These are phyloP conservation scores for Fusarium pseudoanthophilum DNA, from an alignment of 2,329 filamentous ascomycete species.

Conservation along the genomic window DNA sequence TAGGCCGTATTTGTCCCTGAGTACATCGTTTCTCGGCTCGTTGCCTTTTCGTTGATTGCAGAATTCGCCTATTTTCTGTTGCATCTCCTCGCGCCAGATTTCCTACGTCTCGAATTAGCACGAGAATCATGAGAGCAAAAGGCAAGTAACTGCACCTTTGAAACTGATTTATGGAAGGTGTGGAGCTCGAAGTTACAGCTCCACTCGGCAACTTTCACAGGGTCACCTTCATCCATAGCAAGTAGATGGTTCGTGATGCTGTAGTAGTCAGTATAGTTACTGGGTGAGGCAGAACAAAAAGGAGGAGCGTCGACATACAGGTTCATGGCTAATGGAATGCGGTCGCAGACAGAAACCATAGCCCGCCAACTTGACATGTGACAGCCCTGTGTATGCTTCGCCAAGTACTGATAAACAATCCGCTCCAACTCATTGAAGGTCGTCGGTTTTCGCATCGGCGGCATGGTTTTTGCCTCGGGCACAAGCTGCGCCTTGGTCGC, in stretches of 20 bases:
- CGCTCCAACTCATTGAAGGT: fast-evolving
- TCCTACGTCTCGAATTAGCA: neutral
- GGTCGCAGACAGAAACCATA: fast-evolving
- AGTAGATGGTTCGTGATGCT: neutral
- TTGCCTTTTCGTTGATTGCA: neutral
- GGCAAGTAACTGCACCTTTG: fast-evolving
- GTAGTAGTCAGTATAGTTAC: neutral
- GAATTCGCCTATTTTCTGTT: fast-evolving
- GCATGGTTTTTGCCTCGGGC: fast-evolving
- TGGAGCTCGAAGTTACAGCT: neutral
- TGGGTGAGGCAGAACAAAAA: neutral
- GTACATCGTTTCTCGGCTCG: neutral
- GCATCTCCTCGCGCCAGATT: fast-evolving
- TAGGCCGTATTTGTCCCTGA: neutral
- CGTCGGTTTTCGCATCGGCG: neutral
- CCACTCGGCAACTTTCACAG: neutral
- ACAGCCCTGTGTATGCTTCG: fast-evolving
- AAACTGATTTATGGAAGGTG: neutral
- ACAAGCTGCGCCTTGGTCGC: neutral
- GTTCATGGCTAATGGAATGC: fast-evolving
- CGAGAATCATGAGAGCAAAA: fast-evolving
- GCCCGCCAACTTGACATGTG: neutral
- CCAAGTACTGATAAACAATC: neutral
- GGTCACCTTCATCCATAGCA: fast-evolving
- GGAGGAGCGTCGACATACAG: neutral